These are phyloP conservation scores for Solanum chacoense DNA, from an alignment of 305 asterid species.

Conservation along the genomic window DNA sequence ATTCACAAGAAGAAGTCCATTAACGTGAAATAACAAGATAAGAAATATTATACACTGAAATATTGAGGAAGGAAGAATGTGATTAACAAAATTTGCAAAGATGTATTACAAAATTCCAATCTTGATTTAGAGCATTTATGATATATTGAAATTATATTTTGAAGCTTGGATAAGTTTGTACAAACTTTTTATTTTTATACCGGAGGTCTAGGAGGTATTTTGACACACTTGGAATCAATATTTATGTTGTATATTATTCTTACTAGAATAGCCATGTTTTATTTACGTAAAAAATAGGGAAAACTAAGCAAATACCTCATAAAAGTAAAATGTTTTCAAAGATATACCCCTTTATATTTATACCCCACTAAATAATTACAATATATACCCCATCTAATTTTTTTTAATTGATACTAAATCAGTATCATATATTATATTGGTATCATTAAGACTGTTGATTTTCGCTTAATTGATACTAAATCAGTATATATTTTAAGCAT, in stretches of 20 bases:
- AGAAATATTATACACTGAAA: no score
- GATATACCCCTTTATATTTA: no score
- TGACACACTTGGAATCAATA: background rate
- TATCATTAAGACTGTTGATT: no score
- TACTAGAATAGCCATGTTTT: background rate
- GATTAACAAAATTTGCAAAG: background rate
- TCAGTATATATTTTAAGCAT: background rate
- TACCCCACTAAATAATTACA: no score
- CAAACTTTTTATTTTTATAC: no score
- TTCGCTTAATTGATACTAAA: background rate
- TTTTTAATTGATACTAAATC: no score
- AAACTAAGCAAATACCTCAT: no score
- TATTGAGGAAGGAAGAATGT: background rate
- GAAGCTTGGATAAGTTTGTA: background rate
- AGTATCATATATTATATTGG: no score
- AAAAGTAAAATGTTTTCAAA: no score
- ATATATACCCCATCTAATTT: no score
- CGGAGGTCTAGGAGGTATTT: background rate
- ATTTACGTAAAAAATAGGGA: background rate
- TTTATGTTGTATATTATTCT: background rate
- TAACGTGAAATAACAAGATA: background rate
- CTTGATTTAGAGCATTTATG: background rate
- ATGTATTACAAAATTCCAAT: background rate
- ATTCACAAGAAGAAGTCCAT: background rate
- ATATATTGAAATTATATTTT: background rate